phyloP scores from a whole-genome alignment of 768 basidiomycete species.

The Auricularia cornea region DNA sequence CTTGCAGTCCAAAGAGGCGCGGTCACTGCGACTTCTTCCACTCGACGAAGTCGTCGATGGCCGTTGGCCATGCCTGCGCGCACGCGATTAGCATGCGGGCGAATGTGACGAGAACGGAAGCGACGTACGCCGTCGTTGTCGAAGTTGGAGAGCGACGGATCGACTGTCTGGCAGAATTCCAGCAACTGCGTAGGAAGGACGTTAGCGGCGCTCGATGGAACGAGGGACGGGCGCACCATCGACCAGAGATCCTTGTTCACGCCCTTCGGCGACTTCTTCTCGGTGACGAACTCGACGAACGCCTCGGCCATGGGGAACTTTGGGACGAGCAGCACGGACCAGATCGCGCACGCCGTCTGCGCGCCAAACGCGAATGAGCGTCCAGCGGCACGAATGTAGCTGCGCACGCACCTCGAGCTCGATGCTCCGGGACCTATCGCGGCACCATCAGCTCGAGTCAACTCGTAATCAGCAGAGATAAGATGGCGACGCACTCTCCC shows the following conservation, averaged over 20 bases:
- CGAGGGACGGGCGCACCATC: constrained; percentile 45
- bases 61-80: constrained; percentile 69
- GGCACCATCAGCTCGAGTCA: background rate
- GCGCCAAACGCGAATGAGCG: background rate
- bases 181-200: constrained; percentile 41
- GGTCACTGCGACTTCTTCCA: constrained; percentile 40
- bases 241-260: constrained; percentile 81
- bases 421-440: constrained; percentile 63
- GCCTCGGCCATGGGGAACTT: constrained; percentile 60
- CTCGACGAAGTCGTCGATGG: constrained; percentile 68
- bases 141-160: constrained; percentile 53
- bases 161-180: constrained; percentile 63
- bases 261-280: constrained; percentile 57
- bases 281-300: constrained; percentile 54
- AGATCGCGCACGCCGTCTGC: constrained; percentile 63
- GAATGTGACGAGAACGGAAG: background rate
- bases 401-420: constrained; percentile 68
- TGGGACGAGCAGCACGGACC: constrained; percentile 65
- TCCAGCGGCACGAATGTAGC: background rate
- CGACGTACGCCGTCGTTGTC: constrained; percentile 66
- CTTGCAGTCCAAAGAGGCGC: too few relatives aligned
- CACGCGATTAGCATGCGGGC: background rate
- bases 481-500: constrained; percentile 46
- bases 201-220: background rate
- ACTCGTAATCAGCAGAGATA: background rate